Evolutionary conservation across 805 yeast genomes (phyloP).

Genomic region (Teunomyces kruisii): DNA sequence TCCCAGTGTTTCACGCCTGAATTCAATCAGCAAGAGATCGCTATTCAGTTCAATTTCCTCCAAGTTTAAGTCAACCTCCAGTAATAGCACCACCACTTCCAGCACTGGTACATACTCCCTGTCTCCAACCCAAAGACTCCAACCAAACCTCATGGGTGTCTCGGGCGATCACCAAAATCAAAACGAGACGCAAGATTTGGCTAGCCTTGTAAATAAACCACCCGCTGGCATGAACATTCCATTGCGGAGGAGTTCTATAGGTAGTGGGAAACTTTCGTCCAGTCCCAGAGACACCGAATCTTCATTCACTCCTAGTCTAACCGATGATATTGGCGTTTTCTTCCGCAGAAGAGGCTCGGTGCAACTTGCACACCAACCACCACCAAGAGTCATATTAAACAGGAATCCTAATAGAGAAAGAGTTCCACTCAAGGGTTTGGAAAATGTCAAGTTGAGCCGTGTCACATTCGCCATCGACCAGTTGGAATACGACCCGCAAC

Average conservation of each 20-base stretch:
- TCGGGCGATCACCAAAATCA: slow-evolving; percentile 5
- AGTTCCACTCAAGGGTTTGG: slow-evolving; percentile 32
- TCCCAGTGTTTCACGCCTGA: slow-evolving; percentile 16
- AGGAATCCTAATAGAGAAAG: slow-evolving; percentile 42
- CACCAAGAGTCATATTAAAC: slow-evolving; percentile 40
- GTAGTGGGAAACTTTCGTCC: not conserved
- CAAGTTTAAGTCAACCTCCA: slow-evolving; percentile 29
- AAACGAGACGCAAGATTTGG: slow-evolving; percentile 18
- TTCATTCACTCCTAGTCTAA: not conserved
- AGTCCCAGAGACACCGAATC: not conserved
- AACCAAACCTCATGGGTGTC: slow-evolving; percentile 12
- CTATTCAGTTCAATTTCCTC: slow-evolving; percentile 41
- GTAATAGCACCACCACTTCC: not conserved
- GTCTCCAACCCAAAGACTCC: slow-evolving; percentile 9
- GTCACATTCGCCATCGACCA: slow-evolving; percentile 79
- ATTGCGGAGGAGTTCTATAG: not conserved
- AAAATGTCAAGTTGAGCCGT: slow-evolving; percentile 48
- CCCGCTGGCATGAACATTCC: slow-evolving; percentile 18
- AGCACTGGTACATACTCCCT: slow-evolving; percentile 4
- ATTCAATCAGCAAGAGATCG: slow-evolving; percentile 22
- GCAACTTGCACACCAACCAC: not conserved
- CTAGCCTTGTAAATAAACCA: slow-evolving; percentile 22
- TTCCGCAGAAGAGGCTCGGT: slow-evolving; percentile 3
- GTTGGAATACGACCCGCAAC: slow-evolving; percentile 62
- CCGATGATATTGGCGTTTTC: not conserved